Percentiles rank a stretch among this genome's conserved stretches.
phyloP scores from a whole-genome alignment of 768 basidiomycete species.

The Guyanaporus albipodus region DNA sequence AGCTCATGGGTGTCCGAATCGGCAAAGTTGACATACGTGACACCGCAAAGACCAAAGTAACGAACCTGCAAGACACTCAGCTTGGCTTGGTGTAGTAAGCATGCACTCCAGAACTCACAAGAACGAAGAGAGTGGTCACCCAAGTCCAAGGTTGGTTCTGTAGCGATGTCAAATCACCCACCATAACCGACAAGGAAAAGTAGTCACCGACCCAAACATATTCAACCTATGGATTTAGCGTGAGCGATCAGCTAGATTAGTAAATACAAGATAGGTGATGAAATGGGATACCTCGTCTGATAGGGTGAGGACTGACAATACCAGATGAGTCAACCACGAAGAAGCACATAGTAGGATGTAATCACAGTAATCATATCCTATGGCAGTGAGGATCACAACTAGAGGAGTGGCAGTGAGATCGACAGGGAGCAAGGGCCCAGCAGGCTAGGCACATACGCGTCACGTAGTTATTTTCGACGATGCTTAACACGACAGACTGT shows the following conservation, averaged over 20 bases:
- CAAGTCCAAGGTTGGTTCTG: conserved; percentile 1
- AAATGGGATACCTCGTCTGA: neutral
- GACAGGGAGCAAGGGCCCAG: neutral
- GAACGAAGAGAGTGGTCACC: neutral
- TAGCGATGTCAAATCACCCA: neutral
- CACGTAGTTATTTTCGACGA: neutral
- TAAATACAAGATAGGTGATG: neutral
- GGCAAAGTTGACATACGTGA: neutral
- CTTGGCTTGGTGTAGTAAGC: neutral
- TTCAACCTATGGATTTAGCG: neutral
- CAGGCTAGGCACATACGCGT: neutral
- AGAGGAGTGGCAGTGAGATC: neutral
- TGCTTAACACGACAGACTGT: neutral
- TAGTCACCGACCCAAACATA: neutral
- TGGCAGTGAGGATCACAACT: neutral
- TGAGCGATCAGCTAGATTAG: neutral
- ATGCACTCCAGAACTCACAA: neutral
- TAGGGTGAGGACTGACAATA: conserved; percentile 2
- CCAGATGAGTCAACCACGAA: neutral
- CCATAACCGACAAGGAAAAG: neutral
- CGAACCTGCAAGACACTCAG: neutral
- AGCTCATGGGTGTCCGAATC: neutral
- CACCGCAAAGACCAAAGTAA: conserved; percentile 4
- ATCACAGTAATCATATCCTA: conserved; percentile 3
- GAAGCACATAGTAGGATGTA: neutral